These are phyloP conservation scores for Priceomyces fermenticarens DNA, from an alignment of 805 yeast species.

Conservation along the genomic window DNA sequence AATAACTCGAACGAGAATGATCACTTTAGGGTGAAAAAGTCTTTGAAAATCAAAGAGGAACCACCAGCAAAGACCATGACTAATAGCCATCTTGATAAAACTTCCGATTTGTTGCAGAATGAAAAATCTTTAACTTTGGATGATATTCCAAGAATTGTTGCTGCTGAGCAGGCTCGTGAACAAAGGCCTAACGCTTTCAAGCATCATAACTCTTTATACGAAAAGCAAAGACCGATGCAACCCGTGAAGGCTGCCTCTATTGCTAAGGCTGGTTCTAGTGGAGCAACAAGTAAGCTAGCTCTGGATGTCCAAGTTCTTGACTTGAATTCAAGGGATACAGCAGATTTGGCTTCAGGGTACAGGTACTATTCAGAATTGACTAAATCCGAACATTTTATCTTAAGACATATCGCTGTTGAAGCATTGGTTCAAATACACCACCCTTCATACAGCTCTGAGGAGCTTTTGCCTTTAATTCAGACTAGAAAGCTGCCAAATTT, in stretches of 20 bases:
- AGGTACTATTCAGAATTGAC: constrained; percentile 65
- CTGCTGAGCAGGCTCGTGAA: constrained; percentile 94
- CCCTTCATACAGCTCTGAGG: constrained; percentile 25
- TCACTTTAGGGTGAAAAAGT: constrained; percentile 18
- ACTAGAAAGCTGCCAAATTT: constrained; percentile 43
- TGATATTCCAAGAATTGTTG: constrained; percentile 95
- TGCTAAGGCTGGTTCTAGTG: constrained; percentile 6
- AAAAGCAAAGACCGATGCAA: constrained; percentile 28
- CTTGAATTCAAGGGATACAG: not conserved
- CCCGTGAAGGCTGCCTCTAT: constrained; percentile 20
- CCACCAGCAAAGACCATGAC: constrained; percentile 31
- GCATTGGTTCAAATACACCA: constrained; percentile 38
- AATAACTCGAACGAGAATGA: constrained; percentile 24
- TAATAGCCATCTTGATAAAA: constrained; percentile 49
- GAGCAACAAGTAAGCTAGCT: constrained; percentile 1
- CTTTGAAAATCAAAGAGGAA: constrained; percentile 33
- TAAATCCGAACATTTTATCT: constrained; percentile 53
- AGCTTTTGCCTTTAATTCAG: constrained; percentile 40
- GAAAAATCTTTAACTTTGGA: constrained; percentile 88
- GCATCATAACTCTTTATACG: constrained; percentile 57
- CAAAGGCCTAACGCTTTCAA: constrained; percentile 89
- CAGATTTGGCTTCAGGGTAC: constrained; percentile 7
- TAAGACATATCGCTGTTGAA: constrained; percentile 58
- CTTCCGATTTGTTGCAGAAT: constrained; percentile 68
- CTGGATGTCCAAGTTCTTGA: constrained; percentile 2